phyloP scores from a whole-genome alignment of 345 rosid species.

The Pugionium dolabratum region DNA sequence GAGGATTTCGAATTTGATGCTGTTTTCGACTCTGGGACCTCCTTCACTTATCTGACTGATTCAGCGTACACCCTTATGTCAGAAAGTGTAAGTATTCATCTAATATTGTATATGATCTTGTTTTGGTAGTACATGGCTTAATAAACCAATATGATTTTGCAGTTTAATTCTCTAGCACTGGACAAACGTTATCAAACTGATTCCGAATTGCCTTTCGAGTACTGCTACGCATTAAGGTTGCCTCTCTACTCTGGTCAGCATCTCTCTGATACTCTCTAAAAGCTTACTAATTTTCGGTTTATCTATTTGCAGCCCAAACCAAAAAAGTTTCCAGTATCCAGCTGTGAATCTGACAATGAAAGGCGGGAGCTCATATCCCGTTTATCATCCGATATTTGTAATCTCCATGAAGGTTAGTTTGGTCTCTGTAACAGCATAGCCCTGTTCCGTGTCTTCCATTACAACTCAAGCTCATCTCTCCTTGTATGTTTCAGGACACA shows the following conservation, averaged over 20 bases:
- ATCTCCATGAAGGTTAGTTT: conserved; percentile 47
- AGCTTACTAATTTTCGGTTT: conserved; percentile 3
- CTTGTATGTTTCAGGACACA: conserved; percentile 46
- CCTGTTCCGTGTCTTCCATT: conserved; percentile 8
- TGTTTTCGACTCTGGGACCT: conserved; percentile 93
- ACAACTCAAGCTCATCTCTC: conserved; percentile 16
- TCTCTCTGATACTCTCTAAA: conserved; percentile 8
- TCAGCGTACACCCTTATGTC: conserved; percentile 68
- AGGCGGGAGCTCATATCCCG: conserved; percentile 61
- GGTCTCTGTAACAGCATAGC: background rate
- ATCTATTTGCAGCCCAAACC: conserved; percentile 44
- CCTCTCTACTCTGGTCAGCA: conserved; percentile 18
- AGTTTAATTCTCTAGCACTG: conserved; percentile 63
- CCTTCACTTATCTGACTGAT: conserved; percentile 83
- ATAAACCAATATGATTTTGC: conserved; percentile 33
- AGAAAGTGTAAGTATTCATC: conserved; percentile 57
- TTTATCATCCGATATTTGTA: conserved; percentile 53
- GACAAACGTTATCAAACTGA: conserved; percentile 51
- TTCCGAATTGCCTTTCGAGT: conserved; percentile 66
- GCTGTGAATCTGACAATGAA: conserved; percentile 68
- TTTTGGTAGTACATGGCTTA: conserved; percentile 3
- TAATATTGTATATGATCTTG: background rate
- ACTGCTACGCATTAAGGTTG: conserved; percentile 76
- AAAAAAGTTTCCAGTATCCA: conserved; percentile 46
- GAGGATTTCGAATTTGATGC: conserved; percentile 60